Base-by-base conservation (phyloP, 2,329 filamentous ascomycete genomes). In the Lecanoromycetidae sp. region DNA sequence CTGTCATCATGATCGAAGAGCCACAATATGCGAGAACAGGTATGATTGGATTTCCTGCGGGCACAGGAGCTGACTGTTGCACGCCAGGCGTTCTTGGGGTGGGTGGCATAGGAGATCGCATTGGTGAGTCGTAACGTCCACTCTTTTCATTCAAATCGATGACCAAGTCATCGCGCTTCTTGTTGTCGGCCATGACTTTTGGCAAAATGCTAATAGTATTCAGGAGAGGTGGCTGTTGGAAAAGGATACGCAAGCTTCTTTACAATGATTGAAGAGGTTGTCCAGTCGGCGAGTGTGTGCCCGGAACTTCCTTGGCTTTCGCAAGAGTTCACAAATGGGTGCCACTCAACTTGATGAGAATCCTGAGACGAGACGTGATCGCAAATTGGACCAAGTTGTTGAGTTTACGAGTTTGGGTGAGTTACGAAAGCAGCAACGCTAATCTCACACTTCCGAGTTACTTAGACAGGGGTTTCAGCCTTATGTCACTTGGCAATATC, bases 1-100 rank as follows among this genome's bases (percentile, higher is more conserved):
- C 85, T 6, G 91, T 98, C 91, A 98, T 98, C 65, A 90, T 77
- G 62, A 98, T 98, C n/a, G 88, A 95, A 44, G 90, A 86, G 59
- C 84, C 72, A 67, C 91, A 98, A 72, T 98, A 98, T 40, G 85
- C 79, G 55, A 94, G 62, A 58, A 98, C 84, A 19, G 90, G 87
- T 39, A 91, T 63, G 37, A 77, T 71, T 13, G 87, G 85, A 65
- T 79, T 91, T 67, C 87, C 86, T 58, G 81, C 76, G 53, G 87
- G 63, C 57, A 70, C 64, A 35, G 72, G 52, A 54, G 60, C 54
- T 64, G 61, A 45, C 60, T 57, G 27, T 10, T 63, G 62, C 46
- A 65, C 60, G 50, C 36, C 44, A 20, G 60, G 52, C 52, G 58
- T 51, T 63, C 53, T 49, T 55, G 59, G 57, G 62, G 63, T 61